Conservation (phyloP, 2,329 filamentous ascomycete genomes). For the Paramyrothecium roridum region DNA sequence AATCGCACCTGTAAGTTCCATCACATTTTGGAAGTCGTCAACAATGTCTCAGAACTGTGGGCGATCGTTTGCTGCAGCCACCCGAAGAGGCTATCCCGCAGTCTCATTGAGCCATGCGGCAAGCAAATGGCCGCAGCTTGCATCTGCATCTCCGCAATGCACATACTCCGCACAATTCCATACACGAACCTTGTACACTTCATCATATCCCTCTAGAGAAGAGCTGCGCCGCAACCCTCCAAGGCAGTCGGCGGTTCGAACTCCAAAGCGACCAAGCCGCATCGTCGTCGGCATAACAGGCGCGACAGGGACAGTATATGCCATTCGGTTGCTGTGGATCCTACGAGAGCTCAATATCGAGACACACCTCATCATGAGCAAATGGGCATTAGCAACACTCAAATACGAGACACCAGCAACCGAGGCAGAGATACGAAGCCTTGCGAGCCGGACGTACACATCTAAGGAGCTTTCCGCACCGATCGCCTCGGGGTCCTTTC, state of each 20-base stretch:
- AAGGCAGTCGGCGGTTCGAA: background rate
- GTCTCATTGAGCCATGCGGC: background rate
- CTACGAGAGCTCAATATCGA: conserved; percentile 41
- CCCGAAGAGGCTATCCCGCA: background rate
- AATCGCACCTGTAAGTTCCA: background rate
- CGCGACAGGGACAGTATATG: conserved; percentile 42
- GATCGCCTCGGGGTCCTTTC: conserved; percentile 41
- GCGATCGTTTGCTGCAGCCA: background rate
- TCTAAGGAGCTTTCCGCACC: conserved; percentile 41
- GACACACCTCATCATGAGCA: conserved; percentile 43
- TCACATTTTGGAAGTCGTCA: background rate
- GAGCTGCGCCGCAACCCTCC: background rate
- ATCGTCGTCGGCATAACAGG: conserved; percentile 49
- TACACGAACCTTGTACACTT: background rate
- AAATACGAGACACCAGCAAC: conserved; percentile 43
- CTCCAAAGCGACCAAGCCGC: conserved; percentile 11
- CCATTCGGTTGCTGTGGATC: conserved; percentile 35
- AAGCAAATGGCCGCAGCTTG: background rate
- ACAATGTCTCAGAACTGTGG: background rate
- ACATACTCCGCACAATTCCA: too few relatives aligned
- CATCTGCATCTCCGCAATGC: background rate
- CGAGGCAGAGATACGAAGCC: conserved; percentile 27
- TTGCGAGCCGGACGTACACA: conserved; percentile 35
- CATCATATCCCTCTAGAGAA: background rate
- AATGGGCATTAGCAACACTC: conserved; percentile 45